These are phyloP conservation scores for Lachnellula willkommii DNA, from an alignment of 2,329 filamentous ascomycete genomes.

Conservation along the genomic window DNA sequence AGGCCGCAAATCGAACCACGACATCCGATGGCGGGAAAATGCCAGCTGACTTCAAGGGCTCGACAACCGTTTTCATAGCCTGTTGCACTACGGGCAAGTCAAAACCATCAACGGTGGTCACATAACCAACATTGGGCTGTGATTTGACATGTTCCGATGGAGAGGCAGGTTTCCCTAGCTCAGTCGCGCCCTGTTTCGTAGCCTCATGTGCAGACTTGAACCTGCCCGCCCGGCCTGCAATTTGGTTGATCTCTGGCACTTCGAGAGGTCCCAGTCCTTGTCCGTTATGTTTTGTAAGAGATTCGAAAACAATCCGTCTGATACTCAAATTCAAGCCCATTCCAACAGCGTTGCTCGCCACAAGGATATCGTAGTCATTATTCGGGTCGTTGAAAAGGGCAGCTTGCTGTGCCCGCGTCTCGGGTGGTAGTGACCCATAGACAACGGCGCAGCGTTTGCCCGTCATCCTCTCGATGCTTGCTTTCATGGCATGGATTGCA, in stretches of 20 bases:
- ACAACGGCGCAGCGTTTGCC: slow-evolving; percentile 83
- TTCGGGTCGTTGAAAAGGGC: slow-evolving; percentile 89
- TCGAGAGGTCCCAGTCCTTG: slow-evolving; percentile 50
- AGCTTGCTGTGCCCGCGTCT: slow-evolving; percentile 88
- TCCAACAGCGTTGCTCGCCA: slow-evolving; percentile 91
- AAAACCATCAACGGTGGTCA: slow-evolving; percentile 69
- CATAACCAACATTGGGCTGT: slow-evolving; percentile 52
- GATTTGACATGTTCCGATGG: slow-evolving; percentile 1
- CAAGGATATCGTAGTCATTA: slow-evolving; percentile 92
- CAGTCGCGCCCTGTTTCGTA: slow-evolving; percentile 23
- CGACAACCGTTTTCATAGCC: slow-evolving; percentile 59
- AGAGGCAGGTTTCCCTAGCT: background rate
- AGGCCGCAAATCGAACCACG: slow-evolving; percentile 70
- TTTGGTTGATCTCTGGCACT: slow-evolving; percentile 85
- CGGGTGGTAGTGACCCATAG: slow-evolving; percentile 85
- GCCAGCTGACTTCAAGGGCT: slow-evolving; percentile 64
- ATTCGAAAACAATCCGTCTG: slow-evolving; percentile 84
- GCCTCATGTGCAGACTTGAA: slow-evolving; percentile 67
- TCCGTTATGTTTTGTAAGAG: slow-evolving; percentile 67
- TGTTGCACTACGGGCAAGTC: slow-evolving; percentile 60
- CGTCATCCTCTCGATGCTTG: slow-evolving; percentile 68
- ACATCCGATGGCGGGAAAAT: slow-evolving; percentile 66
- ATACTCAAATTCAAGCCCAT: slow-evolving; percentile 96
- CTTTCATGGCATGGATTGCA: slow-evolving; percentile 74
- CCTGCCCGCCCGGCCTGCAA: slow-evolving; percentile 85